These are phyloP conservation scores for Penicillium psychrosexuale DNA, from an alignment of 2,329 filamentous ascomycete genomes.

Conservation along the genomic window DNA sequence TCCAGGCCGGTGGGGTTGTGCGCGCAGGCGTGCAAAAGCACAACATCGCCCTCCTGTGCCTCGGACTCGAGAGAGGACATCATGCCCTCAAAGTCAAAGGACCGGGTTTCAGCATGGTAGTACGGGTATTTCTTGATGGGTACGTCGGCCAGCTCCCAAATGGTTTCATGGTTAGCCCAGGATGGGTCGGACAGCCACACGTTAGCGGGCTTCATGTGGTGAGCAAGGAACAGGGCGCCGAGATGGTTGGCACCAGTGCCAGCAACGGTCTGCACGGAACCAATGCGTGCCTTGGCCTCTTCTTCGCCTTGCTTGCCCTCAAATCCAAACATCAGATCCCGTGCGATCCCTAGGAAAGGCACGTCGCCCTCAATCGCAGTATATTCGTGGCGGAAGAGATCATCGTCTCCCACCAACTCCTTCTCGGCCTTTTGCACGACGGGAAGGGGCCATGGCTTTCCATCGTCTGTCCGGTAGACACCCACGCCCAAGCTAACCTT, in stretches of 20 bases:
- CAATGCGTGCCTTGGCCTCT: constrained; percentile 47
- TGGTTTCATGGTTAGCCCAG: constrained; percentile 97
- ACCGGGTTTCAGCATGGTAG: constrained; percentile 64
- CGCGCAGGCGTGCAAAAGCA: constrained; percentile 89
- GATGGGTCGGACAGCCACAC: constrained; percentile 93
- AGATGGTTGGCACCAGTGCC: constrained; percentile 93
- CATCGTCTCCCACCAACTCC: constrained; percentile 74
- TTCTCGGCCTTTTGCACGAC: constrained; percentile 81
- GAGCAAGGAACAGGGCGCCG: constrained; percentile 83
- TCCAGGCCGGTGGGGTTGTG: constrained; percentile 98
- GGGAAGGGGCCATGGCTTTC: constrained; percentile 93
- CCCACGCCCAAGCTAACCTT: constrained; percentile 92
- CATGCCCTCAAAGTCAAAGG: constrained; percentile 51
- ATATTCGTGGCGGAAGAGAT: constrained; percentile 93
- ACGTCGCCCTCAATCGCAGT: constrained; percentile 85
- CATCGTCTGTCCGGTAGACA: constrained; percentile 85
- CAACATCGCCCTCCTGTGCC: constrained; percentile 74
- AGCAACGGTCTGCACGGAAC: constrained; percentile 88
- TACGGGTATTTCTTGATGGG: constrained; percentile 82
- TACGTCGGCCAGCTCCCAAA: constrained; percentile 75
- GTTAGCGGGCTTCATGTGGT: constrained; percentile 71
- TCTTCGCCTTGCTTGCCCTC: constrained; percentile 53
- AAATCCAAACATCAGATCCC: constrained; percentile 71
- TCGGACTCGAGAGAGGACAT: constrained; percentile 85
- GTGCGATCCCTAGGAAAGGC: constrained; percentile 79